Base-by-base conservation (phyloP, 2,329 filamentous ascomycete species). In the Penicillium thymicola region DNA sequence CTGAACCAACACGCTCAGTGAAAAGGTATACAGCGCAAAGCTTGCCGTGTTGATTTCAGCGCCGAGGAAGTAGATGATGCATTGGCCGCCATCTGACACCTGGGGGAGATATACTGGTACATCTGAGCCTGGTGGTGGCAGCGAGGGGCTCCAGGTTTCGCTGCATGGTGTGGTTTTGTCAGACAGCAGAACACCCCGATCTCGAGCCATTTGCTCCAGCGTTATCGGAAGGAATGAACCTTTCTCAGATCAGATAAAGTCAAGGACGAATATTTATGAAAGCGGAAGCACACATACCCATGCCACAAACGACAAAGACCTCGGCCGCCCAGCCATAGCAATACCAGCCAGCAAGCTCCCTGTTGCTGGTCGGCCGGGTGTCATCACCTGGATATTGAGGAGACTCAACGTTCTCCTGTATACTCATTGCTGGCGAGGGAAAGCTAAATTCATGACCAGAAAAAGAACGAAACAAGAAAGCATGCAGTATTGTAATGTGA, bases 21-120 rank as follows among this genome's bases (percentile, higher is more conserved):
- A 96, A 75, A 99, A 99, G 2, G 92, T 97, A 76, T 97, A 97
- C 91, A 97, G 96, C 71, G 92, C 93, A 73, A 97, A 97, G 73
- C 90, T 95, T 36, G 93, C 92, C 0, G 93, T 97, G 75, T 97
- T 97, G 76, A 99, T 88, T 68, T 96, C 88, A 58, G 89, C 74
- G 6, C 93, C 93, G 25, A 96, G 78, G 5, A 97, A 79, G 61
- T 88, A 85, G 57, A 97, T 85, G 58, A 97, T 80, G 70, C 94
- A 99, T 71, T 95, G 90, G 47, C 81, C 81, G 41, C 63, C 79
- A 61, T 64, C 72, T 65, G 65, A 62, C 42, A 51, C 52, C 34
- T 62, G 58, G 25, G 51, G 58, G 9, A 50, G 68, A 65, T 62
- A 69, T 55, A 46, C 54, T n/a, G 54, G 25, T 23, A 13, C 25